Percentiles rank a stretch among this genome's conserved stretches.
These are phyloP conservation scores for Aspergillus oerlinghausenensis DNA, from an alignment of 2,329 filamentous ascomycete species.

Conservation along the genomic window DNA sequence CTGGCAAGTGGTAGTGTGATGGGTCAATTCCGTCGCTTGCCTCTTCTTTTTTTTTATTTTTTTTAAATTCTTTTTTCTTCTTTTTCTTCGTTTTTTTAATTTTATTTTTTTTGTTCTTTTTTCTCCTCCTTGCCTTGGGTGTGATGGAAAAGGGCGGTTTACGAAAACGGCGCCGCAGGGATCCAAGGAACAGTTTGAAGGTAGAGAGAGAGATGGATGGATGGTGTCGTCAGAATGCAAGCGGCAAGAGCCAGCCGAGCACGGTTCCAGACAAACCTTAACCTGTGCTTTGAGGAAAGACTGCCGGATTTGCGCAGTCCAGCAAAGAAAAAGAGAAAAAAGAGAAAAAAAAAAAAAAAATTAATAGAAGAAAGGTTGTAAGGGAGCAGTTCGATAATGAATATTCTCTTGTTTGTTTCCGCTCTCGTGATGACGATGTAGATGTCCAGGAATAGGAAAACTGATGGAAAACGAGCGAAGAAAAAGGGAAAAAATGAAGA, in stretches of 20 bases:
- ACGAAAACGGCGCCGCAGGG: slow-evolving; percentile 25
- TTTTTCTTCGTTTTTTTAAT: background rate
- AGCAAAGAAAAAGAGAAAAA: background rate
- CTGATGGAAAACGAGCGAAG: background rate
- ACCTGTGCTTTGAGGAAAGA: slow-evolving; percentile 5
- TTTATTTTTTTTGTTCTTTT: background rate
- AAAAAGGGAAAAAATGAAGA: background rate
- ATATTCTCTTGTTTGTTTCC: background rate
- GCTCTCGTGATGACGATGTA: background rate
- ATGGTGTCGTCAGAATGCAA: slow-evolving; percentile 36
- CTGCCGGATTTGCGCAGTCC: background rate
- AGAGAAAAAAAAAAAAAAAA: background rate
- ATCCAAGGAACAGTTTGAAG: background rate
- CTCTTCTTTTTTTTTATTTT: background rate
- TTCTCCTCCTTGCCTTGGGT: background rate
- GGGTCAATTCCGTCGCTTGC: background rate
- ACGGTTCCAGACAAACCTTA: slow-evolving; percentile 30
- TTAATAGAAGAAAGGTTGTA: background rate
- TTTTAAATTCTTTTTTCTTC: background rate
- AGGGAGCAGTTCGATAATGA: background rate
- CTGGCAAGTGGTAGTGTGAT: background rate
- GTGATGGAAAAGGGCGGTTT: slow-evolving; percentile 7
- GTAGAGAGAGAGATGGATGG: slow-evolving; percentile 9
- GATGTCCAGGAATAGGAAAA: background rate
- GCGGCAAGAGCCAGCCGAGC: slow-evolving; percentile 30